Base-by-base conservation (phyloP, 805 yeast species). In the Jamesozyma piceae region DNA sequence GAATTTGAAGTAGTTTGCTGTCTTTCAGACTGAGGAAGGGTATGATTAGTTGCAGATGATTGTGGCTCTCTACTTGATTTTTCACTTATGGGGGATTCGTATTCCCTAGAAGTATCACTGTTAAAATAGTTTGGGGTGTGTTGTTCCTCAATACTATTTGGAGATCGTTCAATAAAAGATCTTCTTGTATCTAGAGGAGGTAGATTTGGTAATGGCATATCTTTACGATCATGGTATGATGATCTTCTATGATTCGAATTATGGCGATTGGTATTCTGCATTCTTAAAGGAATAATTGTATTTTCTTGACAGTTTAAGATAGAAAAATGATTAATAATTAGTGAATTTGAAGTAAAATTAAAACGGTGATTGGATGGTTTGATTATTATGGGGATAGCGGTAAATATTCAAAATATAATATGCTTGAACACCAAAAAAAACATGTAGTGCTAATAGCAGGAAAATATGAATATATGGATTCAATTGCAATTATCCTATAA, bases 161-260 rank as follows among this genome's bases (percentile, higher is more conserved):
- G 17, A 6, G 36, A 4, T 27, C 26, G 32, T 9, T 53, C 59
- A 5, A 39, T 35, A 35, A 52, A 50, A 9, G 54, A 46, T 15
- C 43, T 45, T 30, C 53, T 42, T 9, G 62, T 58, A 22, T 49
- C 44, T 33, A 60, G 45, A 5, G 64, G 64, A 17, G 64, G 63
- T 32, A 60, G 45, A 35, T 49, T 48, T 1, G 64, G 64, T 28
- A 60, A 35, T 17, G 33, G 17, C 21, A 45, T 32, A 20, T 44
- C 15, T 6, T 40, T 26, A 8, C 18, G 26, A 19, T 26, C 38
- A 10, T 17, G 13, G 10, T 19, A 11, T 18, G 22, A 19, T 15
- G 36, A 19, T 20, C 36, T 33, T 33, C 24, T 11, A 11, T 9
- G 34, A 31, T 17, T 18, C 18, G 19, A 6, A 31, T 15, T n/a